These are phyloP conservation scores for Tephrocybe sp. DNA, from an alignment of 768 basidiomycete genomes.

Conservation along the genomic window DNA sequence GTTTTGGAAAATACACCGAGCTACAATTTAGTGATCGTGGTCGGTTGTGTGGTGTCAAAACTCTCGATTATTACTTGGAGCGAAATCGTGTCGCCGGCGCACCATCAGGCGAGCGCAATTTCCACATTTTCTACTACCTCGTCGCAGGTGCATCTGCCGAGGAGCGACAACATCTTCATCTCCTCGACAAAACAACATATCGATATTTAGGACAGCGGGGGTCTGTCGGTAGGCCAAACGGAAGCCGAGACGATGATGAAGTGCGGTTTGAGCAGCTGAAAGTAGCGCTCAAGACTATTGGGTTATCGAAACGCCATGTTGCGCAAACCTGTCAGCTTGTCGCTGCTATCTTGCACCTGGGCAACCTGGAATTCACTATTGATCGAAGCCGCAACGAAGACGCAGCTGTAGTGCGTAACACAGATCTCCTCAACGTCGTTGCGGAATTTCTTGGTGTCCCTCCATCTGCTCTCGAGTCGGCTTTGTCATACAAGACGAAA, in stretches of 20 bases:
- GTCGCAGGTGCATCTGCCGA: slow-evolving; percentile 88
- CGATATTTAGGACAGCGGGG: slow-evolving; percentile 82
- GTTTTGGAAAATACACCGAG: slow-evolving; percentile 98
- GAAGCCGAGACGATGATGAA: slow-evolving; percentile 77
- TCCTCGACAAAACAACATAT: slow-evolving; percentile 79
- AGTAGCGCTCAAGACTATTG: slow-evolving; percentile 89
- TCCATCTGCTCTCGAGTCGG: slow-evolving; percentile 67
- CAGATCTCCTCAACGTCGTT: slow-evolving; percentile 77
- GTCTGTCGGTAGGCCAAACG: slow-evolving; percentile 39
- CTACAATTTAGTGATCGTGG: slow-evolving; percentile 95
- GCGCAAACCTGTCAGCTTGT: slow-evolving; percentile 94
- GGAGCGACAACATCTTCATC: slow-evolving; percentile 85
- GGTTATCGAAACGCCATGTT: slow-evolving; percentile 91
- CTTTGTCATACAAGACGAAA: slow-evolving; percentile 89
- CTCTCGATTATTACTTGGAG: slow-evolving; percentile 95
- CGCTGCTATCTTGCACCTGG: slow-evolving; percentile 94
- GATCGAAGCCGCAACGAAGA: slow-evolving; percentile 87
- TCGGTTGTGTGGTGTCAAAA: slow-evolving; percentile 86
- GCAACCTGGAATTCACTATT: slow-evolving; percentile 90
- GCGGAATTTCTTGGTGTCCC: slow-evolving; percentile 91
- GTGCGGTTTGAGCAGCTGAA: slow-evolving; percentile 92
- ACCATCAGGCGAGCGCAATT: slow-evolving; percentile 92
- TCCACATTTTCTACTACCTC: slow-evolving; percentile 98
- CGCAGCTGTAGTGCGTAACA: slow-evolving; percentile 88
- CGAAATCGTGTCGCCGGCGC: slow-evolving; percentile 85